Evolutionary conservation across 2,329 filamentous ascomycete species (phyloP).

Genomic region (Escovopsis sp.): DNA sequence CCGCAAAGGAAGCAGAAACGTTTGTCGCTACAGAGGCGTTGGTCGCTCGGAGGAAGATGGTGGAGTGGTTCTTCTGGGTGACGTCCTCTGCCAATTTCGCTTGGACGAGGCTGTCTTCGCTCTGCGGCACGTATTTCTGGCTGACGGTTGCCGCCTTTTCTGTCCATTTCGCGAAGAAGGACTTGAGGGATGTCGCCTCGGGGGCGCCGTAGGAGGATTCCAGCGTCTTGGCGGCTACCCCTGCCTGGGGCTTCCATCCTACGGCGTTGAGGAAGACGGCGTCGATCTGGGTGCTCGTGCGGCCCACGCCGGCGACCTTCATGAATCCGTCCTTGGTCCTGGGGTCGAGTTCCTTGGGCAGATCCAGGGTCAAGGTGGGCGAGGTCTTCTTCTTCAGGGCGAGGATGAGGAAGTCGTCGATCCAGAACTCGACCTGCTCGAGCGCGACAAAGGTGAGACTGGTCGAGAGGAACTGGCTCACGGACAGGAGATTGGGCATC

Average conservation of each 20-base stretch:
- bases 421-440: constrained; percentile 72
- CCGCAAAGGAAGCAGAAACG: constrained; percentile 55
- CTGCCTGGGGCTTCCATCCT: constrained; percentile 56
- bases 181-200: constrained; percentile 48
- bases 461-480: constrained; percentile 85
- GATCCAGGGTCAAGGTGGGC: constrained; percentile 52
- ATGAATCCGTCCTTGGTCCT: constrained; percentile 78
- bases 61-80: constrained; percentile 52
- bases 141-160: constrained; percentile 34
- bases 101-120: constrained; percentile 47
- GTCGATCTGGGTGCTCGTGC: constrained; percentile 83
- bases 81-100: constrained; percentile 55
- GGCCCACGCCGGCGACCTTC: constrained; percentile 66
- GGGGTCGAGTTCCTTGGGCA: constrained; percentile 68
- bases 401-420: constrained; percentile 75
- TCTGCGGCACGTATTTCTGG: constrained; percentile 38
- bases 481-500: constrained; percentile 67
- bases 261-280: constrained; percentile 78
- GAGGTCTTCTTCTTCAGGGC: constrained; percentile 73
- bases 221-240: constrained; percentile 23
- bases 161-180: constrained; percentile 69
- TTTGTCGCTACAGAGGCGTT: constrained; percentile 69
- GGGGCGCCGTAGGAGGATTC: constrained; percentile 34
- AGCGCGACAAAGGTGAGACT: constrained; percentile 92
- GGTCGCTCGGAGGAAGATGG: constrained; percentile 78